Evolutionary conservation across 1,139 yeast species (phyloP), one percentile per base, ranked within the genome.

Genomic region (Suzukiozyma palmioleophila): DNA sequence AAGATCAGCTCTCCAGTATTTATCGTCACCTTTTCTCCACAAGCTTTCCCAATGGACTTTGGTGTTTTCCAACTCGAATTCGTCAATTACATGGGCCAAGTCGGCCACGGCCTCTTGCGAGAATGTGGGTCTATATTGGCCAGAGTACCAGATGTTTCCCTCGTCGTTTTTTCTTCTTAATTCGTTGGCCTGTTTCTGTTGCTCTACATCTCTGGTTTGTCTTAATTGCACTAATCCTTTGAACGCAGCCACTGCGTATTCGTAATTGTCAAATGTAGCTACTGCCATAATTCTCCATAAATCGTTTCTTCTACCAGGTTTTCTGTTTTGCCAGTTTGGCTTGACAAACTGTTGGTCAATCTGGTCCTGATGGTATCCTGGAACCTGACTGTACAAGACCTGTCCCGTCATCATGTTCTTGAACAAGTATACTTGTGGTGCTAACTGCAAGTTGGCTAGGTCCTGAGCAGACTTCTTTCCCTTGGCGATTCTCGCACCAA

Each of bases 31-130:
- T 64, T 79, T 79, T 61, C 96, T 76, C 95, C 95, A 87, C 42
- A 78, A 69, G 51, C 79, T 79, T 52, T 87, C 96, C 97, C 97
- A 89, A 50, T 69, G 73, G 35, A 88, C 67, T 42, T 65, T 72
- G 26, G 84, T 73, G 41, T 59, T 54, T 38, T 62, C 65, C 49
- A 77, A 62, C 41, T 69, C 69, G 52, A 82, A 71, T 53, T 84
- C 81, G 47, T 81, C 86, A 43, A 81, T 65, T 39, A 87, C 82
- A 52, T 81, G 81, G 27, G 83, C 71, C 50, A 90, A 66, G 61
- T 90, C 97, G 1, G 96, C 89, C 18, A 88, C 89, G 1, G 97
- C 87, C 60, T 90, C 97, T 60, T 88, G 96, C 9, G 95, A 72
- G 61, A 83, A 86, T 0, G 94, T 82, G 24, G 97, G 97, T 56